Evolutionary conservation across 2,329 filamentous ascomycete species (phyloP).

Genomic region (Penicillium expansum): DNA sequence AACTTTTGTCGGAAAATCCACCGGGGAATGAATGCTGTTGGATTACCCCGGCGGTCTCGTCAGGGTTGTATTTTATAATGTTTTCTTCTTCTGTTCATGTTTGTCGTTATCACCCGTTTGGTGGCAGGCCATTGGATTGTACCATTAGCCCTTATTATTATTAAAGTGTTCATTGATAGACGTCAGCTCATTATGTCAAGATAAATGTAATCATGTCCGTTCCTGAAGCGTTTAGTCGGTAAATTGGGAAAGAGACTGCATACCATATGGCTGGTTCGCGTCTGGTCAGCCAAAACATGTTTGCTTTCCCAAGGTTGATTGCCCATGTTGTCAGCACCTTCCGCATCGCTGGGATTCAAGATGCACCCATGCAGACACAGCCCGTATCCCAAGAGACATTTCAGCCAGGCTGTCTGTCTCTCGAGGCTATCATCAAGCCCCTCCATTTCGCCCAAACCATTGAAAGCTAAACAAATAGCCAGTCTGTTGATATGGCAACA

Average conservation of each 20-base stretch:
- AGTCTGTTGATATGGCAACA: conserved; percentile 20
- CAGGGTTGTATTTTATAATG: conserved; percentile 29
- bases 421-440: background rate
- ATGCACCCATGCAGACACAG: background rate
- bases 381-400: background rate
- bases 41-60: conserved; percentile 2
- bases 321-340: background rate
- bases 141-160: conserved; percentile 19
- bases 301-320: background rate
- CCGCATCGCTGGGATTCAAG: too few relatives aligned
- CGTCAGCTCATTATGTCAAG: conserved; percentile 14
- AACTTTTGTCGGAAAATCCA: conserved; percentile 9
- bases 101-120: conserved; percentile 27
- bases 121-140: conserved; percentile 20
- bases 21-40: conserved; percentile 12
- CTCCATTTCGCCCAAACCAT: background rate
- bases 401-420: background rate
- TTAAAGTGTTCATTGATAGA: conserved; percentile 21
- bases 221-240: background rate
- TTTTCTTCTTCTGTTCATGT: conserved; percentile 28
- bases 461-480: conserved; percentile 4
- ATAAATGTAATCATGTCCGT: conserved; percentile 21
- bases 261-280: background rate
- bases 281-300: background rate
- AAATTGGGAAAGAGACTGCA: background rate